Base-by-base conservation (phyloP, 2,329 filamentous ascomycete genomes). In the Podosphaera fusca region DNA sequence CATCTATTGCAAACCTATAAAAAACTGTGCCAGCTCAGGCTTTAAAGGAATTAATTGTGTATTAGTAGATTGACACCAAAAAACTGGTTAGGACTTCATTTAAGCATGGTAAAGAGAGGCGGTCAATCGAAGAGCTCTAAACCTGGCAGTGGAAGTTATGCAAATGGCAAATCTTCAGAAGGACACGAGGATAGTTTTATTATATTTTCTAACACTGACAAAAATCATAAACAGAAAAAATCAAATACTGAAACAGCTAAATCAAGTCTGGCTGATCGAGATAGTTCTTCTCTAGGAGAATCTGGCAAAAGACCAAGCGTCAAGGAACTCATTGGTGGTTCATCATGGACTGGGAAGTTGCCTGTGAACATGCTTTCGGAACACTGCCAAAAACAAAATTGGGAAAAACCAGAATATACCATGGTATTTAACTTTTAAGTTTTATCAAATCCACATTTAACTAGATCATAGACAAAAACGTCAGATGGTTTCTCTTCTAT, bases 281-380 rank as follows among this genome's bases (percentile, higher is more conserved):
- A 63, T 58, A 64, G 63, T 21, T 64, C 58, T 14, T 55, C 66
- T 50, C 40, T 61, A 34, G 67, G 65, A 46, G 67, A 68, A 56
- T 63, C 64, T 2, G 63, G 66, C 9, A 65, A 67, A 56, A 55
- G 81, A 63, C 80, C 78, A 12, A 81, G 81, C 1, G 76, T 77
- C 50, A 83, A 84, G 69, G 87, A 94, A 63, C 73, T 98, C 62
- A 94, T 98, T 66, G 92, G 88, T 47, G 92, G 92, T 54, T 81
- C 87, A 58, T 95, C 88, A 63, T 98, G 92, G 92, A 98, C 92
- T 0, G 92, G 92, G 46, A 98, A 98, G 69, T 73, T 98, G 36
- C 92, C 92, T 1, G 85, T 95, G 61, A 95, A 94, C 67, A 76
- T 96, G 64, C 78, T 96, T 61, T 87, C 85, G 40, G 92, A 96